phyloP scores from a whole-genome alignment of 2,329 filamentous ascomycete species.

The Amylocarpus encephaloides region DNA sequence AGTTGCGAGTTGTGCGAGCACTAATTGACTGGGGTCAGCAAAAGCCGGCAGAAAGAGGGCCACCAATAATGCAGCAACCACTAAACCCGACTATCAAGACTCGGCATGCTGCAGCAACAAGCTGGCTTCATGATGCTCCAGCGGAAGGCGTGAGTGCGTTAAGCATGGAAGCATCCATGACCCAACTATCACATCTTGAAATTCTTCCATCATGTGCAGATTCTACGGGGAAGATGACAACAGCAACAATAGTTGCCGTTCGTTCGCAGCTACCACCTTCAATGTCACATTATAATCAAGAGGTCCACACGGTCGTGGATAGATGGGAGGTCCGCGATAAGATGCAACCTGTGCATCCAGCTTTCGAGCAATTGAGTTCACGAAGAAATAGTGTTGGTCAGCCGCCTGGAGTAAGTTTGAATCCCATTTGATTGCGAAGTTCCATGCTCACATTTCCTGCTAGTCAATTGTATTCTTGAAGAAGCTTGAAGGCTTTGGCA shows the following conservation, averaged over 20 bases:
- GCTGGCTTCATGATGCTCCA: constrained; percentile 37
- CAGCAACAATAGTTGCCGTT: constrained; percentile 64
- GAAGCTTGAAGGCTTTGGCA: constrained; percentile 59
- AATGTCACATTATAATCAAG: constrained; percentile 53
- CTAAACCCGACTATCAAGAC: constrained; percentile 49
- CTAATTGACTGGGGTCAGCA: constrained; percentile 66
- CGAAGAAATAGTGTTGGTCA: constrained; percentile 48
- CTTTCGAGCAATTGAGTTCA: constrained; percentile 68
- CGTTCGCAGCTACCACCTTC: constrained; percentile 55
- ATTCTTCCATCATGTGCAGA: constrained; percentile 63
- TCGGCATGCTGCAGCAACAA: constrained; percentile 50
- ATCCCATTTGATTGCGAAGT: constrained; percentile 2
- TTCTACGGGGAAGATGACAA: constrained; percentile 30
- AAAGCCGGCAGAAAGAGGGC: constrained; percentile 48
- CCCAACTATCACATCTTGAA: constrained; percentile 67
- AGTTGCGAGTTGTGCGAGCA: constrained; percentile 68
- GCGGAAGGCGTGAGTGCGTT: constrained; percentile 31
- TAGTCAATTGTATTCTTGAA: constrained; percentile 46
- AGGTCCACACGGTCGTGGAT: constrained; percentile 67
- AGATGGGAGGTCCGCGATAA: constrained; percentile 72
- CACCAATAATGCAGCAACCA: constrained; percentile 38
- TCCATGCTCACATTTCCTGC: constrained; percentile 11
- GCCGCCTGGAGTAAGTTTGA: constrained; percentile 23
- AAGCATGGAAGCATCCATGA: constrained; percentile 46
- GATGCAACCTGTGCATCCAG: constrained; percentile 61